Percentiles rank a stretch among this genome's conserved stretches.
These are phyloP conservation scores for Solanum gandarillasii DNA, from an alignment of 257 asterid genomes.

Conservation along the genomic window DNA sequence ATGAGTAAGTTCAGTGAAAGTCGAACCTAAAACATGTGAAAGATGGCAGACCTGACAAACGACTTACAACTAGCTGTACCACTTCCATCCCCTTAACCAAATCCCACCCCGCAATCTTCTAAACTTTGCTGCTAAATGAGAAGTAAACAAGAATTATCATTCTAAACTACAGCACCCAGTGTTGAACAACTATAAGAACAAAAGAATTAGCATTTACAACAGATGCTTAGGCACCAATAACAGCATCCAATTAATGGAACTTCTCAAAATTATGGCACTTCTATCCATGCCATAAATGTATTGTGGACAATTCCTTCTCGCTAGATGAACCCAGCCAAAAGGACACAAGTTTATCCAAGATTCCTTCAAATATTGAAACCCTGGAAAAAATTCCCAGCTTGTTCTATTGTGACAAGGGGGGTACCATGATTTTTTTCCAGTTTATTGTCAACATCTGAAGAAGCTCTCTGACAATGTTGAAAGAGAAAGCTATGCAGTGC, in stretches of 20 bases:
- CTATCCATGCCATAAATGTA: neutral
- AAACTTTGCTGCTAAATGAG: neutral
- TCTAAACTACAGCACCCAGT: neutral
- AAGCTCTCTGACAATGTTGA: neutral
- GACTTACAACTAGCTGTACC: neutral
- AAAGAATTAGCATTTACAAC: neutral
- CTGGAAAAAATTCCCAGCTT: conserved; percentile 23
- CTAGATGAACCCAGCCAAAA: neutral
- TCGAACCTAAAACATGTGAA: neutral
- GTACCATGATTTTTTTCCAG: neutral
- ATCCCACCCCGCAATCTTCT: neutral
- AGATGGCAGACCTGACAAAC: neutral
- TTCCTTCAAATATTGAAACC: conserved; percentile 48
- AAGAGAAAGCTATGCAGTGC: neutral
- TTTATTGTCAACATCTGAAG: neutral
- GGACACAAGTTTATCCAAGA: conserved; percentile 28
- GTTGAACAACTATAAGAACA: neutral
- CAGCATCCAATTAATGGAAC: neutral
- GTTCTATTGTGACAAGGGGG: conserved; percentile 21
- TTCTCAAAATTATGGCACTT: neutral
- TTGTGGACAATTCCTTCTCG: neutral
- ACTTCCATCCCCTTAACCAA: neutral
- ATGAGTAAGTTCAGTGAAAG: neutral
- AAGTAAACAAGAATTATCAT: neutral
- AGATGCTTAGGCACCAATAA: neutral